phyloP scores from a whole-genome alignment of 495 filamentous ascomycete species.

The Hypoxylon rickii region DNA sequence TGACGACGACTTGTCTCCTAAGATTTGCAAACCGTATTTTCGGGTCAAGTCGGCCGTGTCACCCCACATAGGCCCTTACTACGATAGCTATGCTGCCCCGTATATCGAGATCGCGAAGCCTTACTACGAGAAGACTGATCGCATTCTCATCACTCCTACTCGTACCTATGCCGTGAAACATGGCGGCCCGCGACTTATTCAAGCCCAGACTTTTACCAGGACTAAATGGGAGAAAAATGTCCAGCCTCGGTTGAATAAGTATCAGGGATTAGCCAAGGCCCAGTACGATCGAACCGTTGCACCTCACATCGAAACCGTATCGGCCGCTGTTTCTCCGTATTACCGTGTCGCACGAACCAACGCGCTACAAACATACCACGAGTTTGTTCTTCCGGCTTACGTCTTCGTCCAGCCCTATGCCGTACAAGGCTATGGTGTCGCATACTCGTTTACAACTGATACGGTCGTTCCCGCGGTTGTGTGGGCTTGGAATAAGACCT shows the following conservation, averaged over 20 bases:
- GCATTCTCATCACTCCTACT: constrained; percentile 68
- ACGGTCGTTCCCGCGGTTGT: constrained; percentile 73
- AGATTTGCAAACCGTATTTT: constrained; percentile 84
- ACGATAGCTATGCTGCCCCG: constrained; percentile 78
- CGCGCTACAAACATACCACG: constrained; percentile 68
- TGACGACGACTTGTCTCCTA: constrained; percentile 70
- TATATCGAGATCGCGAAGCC: constrained; percentile 78
- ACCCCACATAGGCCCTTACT: constrained; percentile 86
- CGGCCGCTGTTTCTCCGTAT: constrained; percentile 66
- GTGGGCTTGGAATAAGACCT: constrained; percentile 68
- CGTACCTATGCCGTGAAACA: constrained; percentile 69
- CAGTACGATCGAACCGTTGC: constrained; percentile 71
- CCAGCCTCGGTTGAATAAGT: constrained; percentile 71
- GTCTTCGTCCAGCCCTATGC: constrained; percentile 72
- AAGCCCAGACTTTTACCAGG: constrained; percentile 64
- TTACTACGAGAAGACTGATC: constrained; percentile 70
- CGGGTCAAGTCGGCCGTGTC: constrained; percentile 66
- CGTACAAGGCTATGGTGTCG: constrained; percentile 66
- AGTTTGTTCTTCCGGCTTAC: constrained; percentile 76
- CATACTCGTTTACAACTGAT: constrained; percentile 67
- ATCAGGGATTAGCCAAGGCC: constrained; percentile 59
- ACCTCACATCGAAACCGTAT: constrained; percentile 70
- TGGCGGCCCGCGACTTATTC: constrained; percentile 75
- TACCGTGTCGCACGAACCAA: constrained; percentile 66
- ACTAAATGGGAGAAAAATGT: constrained; percentile 79